phyloP scores from a whole-genome alignment of 805 yeast genomes.

The Starmerella vitae region DNA sequence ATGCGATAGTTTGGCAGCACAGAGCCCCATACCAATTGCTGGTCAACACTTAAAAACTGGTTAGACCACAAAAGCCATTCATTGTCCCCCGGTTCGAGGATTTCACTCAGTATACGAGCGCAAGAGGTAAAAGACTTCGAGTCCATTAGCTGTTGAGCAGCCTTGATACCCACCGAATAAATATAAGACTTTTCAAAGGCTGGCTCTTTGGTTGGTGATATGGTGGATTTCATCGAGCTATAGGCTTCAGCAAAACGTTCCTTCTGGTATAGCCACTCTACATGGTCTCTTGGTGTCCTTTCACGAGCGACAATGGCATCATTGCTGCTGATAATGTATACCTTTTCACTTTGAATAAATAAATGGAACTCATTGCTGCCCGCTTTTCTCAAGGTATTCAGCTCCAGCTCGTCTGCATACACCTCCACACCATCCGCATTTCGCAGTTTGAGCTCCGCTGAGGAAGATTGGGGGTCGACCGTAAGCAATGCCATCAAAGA shows the following conservation, averaged over 20 bases:
- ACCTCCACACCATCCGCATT: constrained; percentile 60
- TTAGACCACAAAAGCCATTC: constrained; percentile 58
- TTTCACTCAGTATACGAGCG: constrained; percentile 5
- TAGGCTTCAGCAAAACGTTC: constrained; percentile 56
- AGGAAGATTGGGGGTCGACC: constrained; percentile 5
- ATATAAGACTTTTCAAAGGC: no score
- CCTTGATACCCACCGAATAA: constrained; percentile 41
- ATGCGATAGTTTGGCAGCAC: constrained; percentile 39
- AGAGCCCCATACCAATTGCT: constrained; percentile 36
- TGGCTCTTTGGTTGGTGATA: background rate
- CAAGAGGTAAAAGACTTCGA: constrained; percentile 3
- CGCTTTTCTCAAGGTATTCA: constrained; percentile 38
- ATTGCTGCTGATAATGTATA: constrained; percentile 56
- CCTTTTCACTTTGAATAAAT: background rate
- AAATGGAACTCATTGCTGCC: constrained; percentile 62
- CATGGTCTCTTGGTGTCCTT: constrained; percentile 53
- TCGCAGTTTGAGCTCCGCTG: constrained; percentile 58
- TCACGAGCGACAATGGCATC: constrained; percentile 71
- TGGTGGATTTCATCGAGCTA: background rate
- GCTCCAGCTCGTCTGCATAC: constrained; percentile 64
- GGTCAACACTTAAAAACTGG: constrained; percentile 37
- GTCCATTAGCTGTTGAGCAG: constrained; percentile 27
- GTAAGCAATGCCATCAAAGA: constrained; percentile 14
- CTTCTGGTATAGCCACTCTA: constrained; percentile 54
- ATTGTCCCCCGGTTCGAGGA: constrained; percentile 8